Conservation (phyloP, 2,329 filamentous ascomycete genomes). For the Botrytis fabae region DNA sequence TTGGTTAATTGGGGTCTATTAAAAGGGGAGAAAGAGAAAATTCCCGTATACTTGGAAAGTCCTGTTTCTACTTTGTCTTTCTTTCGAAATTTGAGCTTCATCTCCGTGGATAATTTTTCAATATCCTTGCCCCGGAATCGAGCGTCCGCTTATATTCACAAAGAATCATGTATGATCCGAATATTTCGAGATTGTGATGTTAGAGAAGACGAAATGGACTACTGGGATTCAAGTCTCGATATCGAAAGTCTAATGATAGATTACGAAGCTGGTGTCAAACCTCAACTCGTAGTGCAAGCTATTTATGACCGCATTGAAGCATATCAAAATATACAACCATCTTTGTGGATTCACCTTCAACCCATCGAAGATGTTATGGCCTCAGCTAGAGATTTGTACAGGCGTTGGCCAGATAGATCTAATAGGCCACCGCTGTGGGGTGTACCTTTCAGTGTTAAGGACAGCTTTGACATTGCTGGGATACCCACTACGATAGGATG, state of each 20-base stretch:
- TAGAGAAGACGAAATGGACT: conserved; percentile 24
- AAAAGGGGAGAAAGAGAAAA: conserved; percentile 28
- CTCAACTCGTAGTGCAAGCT: conserved; percentile 35
- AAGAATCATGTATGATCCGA: conserved; percentile 38
- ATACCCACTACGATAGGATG: conserved; percentile 50
- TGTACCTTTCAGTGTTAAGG: conserved; percentile 52
- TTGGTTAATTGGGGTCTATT: conserved; percentile 35
- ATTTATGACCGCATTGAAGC: conserved; percentile 39
- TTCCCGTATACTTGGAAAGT: conserved; percentile 37
- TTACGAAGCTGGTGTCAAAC: conserved; percentile 36
- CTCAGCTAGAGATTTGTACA: conserved; percentile 46
- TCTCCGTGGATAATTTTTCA: conserved; percentile 31
- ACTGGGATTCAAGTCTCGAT: conserved; percentile 37
- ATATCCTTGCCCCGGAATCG: conserved; percentile 28
- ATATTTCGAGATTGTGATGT: conserved; percentile 29
- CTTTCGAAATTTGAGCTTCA: conserved; percentile 33
- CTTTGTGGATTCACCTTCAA: conserved; percentile 53
- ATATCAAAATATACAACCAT: conserved; percentile 49
- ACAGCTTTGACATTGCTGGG: conserved; percentile 50
- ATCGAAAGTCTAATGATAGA: conserved; percentile 33
- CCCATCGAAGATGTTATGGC: conserved; percentile 45
- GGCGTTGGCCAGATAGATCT: conserved; percentile 43
- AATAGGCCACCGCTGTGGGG: conserved; percentile 52
- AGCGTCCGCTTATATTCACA: conserved; percentile 29
- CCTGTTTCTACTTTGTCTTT: conserved; percentile 31